Base-by-base conservation (phyloP, 2,329 filamentous ascomycete species). In the Capronia americana region DNA sequence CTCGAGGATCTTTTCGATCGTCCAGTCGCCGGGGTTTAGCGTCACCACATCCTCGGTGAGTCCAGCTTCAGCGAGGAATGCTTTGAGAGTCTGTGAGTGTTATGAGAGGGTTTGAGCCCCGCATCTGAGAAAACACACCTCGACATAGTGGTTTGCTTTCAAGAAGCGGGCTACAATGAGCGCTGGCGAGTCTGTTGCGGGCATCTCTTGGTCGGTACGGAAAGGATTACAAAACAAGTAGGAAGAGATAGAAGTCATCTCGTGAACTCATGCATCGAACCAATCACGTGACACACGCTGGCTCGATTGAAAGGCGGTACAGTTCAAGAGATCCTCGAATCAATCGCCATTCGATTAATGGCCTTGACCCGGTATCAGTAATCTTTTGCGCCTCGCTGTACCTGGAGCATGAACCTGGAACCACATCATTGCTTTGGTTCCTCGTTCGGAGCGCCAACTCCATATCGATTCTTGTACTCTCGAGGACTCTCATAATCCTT, bases 401-500 rank as follows among this genome's bases (percentile, higher is more conserved):
- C n/a, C 10, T 50, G 10, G 10, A 24, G 24, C n/a, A 23, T 23
- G 20, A 32, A 14, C 10, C 23, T 28, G 8, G 3, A 44, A 17
- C 26, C 26, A 6, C 34, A 38, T 65, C 55, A 63, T 68, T 34
- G 48, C 48, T 57, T 58, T 20, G 24, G 8, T 32, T 67, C 70
- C n/a, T 70, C 59, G 38, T 66, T 64, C 6, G 62, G 59, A 32
- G 61, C 23, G 5, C 62, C 62, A n/a, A 57, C 44, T 5, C 58
- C 63, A 63, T 71, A 59, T 65, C 86, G 79, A 57, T 75, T 89
- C 83, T 99, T 99, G 79, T 92, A 99, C 67, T 92, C 90, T 72
- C 93, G 87, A 8, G 95, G 95, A 76, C 89, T 96, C 82, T 97
- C 93, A 75, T 89, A 89, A 66, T 83, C 79, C 70, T 83, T 83